These are phyloP conservation scores for Pestalotiopsis sp. DNA, from an alignment of 2,329 filamentous ascomycete genomes.

Conservation along the genomic window DNA sequence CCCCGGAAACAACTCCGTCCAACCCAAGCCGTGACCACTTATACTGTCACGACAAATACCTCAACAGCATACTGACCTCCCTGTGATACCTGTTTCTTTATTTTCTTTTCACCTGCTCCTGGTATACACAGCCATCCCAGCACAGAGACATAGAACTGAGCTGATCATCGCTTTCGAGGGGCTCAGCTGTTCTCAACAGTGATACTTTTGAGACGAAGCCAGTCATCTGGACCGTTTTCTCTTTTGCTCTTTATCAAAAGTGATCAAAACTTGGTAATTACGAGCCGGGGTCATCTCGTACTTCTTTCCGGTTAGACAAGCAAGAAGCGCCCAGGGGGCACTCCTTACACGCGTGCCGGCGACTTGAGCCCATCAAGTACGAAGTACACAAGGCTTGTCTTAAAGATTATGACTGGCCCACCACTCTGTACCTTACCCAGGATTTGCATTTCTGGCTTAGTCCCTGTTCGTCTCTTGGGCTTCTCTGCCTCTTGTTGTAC, in stretches of 20 bases:
- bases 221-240: slow-evolving; percentile 18
- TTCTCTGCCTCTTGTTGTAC: slow-evolving; percentile 21
- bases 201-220: background rate
- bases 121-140: background rate
- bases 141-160: background rate
- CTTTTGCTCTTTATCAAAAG: background rate
- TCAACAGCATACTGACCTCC: background rate
- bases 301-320: background rate
- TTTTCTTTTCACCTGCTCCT: background rate
- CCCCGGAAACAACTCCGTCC: background rate
- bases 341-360: slow-evolving; percentile 35
- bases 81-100: background rate
- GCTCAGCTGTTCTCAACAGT: background rate
- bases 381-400: slow-evolving; percentile 34
- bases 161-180: slow-evolving; percentile 17
- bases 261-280: background rate
- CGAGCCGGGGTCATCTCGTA: background rate
- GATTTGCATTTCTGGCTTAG: slow-evolving; percentile 27
- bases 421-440: slow-evolving; percentile 37
- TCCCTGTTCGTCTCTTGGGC: background rate
- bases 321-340: slow-evolving; percentile 18
- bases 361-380: slow-evolving; percentile 39
- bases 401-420: slow-evolving; percentile 42
- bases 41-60: slow-evolving; percentile 1
- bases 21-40: background rate